Evolutionary conservation across 2,329 filamentous ascomycete species (phyloP).

Genomic region (Alternaria sp.): DNA sequence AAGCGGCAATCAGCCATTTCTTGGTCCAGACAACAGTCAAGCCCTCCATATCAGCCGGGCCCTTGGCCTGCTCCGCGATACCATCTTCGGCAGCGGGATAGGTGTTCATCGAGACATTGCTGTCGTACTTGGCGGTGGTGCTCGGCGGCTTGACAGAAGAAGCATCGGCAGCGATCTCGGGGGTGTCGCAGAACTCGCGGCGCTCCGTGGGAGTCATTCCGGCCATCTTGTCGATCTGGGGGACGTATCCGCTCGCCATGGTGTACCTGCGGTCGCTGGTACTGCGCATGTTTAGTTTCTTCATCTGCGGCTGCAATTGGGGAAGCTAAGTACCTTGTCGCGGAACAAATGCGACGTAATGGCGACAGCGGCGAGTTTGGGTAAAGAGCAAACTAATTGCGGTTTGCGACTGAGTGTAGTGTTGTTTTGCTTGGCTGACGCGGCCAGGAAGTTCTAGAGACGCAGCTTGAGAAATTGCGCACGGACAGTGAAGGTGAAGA

Average conservation of each 20-base stretch:
- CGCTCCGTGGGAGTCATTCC: constrained; percentile 4
- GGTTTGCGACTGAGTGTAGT: not conserved
- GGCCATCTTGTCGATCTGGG: constrained; percentile 10
- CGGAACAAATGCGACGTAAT: not conserved
- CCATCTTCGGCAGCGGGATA: not conserved
- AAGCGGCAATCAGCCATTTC: constrained; percentile 49
- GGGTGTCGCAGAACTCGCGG: constrained; percentile 1
- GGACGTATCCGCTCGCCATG: constrained; percentile 11
- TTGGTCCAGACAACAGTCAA: constrained; percentile 52
- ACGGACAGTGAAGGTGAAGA: constrained; percentile 1
- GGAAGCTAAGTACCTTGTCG: not conserved
- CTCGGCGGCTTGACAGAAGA: not conserved
- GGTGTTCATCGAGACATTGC: not conserved
- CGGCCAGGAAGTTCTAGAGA: too few species aligned
- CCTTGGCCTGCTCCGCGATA: constrained; percentile 10
- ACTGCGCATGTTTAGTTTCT: not conserved
- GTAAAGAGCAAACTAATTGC: not conserved
- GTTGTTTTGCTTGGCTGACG: not conserved
- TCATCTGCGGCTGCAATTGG: not conserved
- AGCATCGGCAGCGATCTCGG: not conserved
- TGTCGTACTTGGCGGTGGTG: not conserved
- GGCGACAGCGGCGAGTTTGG: not conserved
- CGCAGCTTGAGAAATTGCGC: not conserved
- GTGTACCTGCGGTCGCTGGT: not conserved
- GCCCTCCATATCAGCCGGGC: constrained; percentile 49